phyloP scores from a whole-genome alignment of 257 asterid species.

The Datura wrightii region DNA sequence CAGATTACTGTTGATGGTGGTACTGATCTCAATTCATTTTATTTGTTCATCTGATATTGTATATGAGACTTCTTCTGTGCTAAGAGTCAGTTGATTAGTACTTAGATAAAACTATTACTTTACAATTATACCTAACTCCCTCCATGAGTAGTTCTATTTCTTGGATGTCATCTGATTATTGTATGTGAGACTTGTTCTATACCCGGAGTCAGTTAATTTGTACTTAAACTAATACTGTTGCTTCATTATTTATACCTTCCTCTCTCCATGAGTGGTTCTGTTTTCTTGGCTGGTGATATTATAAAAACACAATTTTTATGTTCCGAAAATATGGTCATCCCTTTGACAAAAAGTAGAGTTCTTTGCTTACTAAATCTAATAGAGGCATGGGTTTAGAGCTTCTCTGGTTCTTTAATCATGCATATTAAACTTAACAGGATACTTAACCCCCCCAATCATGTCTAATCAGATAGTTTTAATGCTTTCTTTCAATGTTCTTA shows the following conservation, averaged over 20 bases:
- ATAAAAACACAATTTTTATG: background rate
- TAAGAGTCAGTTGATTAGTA: background rate
- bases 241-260: background rate
- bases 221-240: background rate
- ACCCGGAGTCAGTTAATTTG: background rate
- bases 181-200: background rate
- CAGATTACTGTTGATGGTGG: background rate
- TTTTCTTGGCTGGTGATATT: constrained; percentile 1
- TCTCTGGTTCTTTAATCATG: background rate
- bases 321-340: background rate
- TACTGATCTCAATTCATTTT: background rate
- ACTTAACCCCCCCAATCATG: background rate
- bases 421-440: background rate
- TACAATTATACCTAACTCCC: background rate
- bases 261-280: background rate
- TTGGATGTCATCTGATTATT: background rate
- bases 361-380: background rate
- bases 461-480: background rate
- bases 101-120: background rate
- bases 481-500: background rate
- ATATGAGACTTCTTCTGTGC: background rate
- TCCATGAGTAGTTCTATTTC: background rate
- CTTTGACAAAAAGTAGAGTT: background rate
- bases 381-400: background rate
- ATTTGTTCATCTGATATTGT: background rate